Percentiles rank a stretch among this genome's conserved stretches.
Evolutionary conservation across 805 yeast species (phyloP).

Genomic region (Peterozyma xylosa): DNA sequence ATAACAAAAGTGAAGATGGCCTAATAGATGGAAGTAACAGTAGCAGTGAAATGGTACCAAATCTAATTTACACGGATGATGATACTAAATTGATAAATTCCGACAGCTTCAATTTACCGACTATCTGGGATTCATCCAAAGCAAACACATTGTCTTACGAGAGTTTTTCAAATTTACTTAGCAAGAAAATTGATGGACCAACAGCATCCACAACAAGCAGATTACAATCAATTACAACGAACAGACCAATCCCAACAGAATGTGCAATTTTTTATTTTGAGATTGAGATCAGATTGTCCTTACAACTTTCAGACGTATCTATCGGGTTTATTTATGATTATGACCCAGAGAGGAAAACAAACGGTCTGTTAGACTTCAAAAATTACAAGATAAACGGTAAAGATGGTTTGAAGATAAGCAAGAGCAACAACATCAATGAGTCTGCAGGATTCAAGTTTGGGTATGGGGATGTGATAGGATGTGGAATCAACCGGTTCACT

Average conservation of each 20-base stretch:
- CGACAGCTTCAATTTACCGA: constrained; percentile 15
- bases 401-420: constrained; percentile 34
- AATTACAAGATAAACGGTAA: constrained; percentile 48
- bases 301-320: constrained; percentile 31
- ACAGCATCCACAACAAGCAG: constrained; percentile 2
- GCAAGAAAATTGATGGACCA: constrained; percentile 11
- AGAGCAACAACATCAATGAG: constrained; percentile 28
- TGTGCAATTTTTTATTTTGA: constrained; percentile 47
- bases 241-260: constrained; percentile 26
- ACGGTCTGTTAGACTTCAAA: constrained; percentile 32
- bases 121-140: constrained; percentile 16
- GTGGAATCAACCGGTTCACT: constrained; percentile 69
- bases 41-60: constrained; percentile 1
- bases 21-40: background rate
- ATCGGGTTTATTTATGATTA: constrained; percentile 35
- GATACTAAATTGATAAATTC: background rate
- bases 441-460: constrained; percentile 40
- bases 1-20: background rate
- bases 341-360: constrained; percentile 10
- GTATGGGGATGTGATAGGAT: constrained; percentile 64
- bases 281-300: constrained; percentile 28
- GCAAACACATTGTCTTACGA: constrained; percentile 12
- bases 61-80: background rate
- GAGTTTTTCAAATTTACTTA: constrained; percentile 14
- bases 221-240: constrained; percentile 16